phyloP scores from a whole-genome alignment of 2,329 filamentous ascomycete genomes.

The Xylaria hypoxylon region DNA sequence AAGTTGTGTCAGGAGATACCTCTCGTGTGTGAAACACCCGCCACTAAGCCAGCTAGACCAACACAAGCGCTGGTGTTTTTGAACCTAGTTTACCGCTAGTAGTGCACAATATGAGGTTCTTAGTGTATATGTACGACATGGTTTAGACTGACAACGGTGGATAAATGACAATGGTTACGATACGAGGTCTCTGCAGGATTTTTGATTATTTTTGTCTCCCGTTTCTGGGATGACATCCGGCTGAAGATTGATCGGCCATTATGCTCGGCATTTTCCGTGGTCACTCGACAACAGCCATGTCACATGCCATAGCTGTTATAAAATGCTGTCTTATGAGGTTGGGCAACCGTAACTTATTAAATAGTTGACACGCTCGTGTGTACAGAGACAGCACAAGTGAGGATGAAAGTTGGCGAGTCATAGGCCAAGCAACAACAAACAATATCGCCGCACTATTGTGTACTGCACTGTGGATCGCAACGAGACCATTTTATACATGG shows the following conservation, averaged over 20 bases:
- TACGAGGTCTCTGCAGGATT: slow-evolving; percentile 4
- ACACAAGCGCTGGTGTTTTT: not conserved
- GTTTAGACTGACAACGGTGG: not conserved
- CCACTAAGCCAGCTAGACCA: not conserved
- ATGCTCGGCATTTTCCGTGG: slow-evolving; percentile 13
- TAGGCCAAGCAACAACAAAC: not conserved
- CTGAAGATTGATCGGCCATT: slow-evolving; percentile 8
- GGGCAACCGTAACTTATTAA: not conserved
- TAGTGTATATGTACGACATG: not conserved
- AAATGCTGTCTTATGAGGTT: not conserved
- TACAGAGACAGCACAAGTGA: too few relatives aligned
- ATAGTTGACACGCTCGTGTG: not conserved
- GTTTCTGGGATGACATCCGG: slow-evolving; percentile 5
- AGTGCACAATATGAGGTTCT: not conserved
- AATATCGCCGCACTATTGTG: not conserved
- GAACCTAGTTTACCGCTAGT: slow-evolving; percentile 1
- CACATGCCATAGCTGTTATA: not conserved
- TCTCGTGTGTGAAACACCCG: not conserved
- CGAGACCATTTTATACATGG: not conserved
- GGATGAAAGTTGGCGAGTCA: too few relatives aligned
- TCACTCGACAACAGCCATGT: not conserved
- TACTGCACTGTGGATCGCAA: not conserved
- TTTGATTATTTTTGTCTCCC: not conserved
- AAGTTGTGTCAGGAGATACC: slow-evolving; percentile 1
- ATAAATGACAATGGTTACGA: not conserved